phyloP scores from a whole-genome alignment of 2,329 filamentous ascomycete genomes.

The Beauveria bassiana region DNA sequence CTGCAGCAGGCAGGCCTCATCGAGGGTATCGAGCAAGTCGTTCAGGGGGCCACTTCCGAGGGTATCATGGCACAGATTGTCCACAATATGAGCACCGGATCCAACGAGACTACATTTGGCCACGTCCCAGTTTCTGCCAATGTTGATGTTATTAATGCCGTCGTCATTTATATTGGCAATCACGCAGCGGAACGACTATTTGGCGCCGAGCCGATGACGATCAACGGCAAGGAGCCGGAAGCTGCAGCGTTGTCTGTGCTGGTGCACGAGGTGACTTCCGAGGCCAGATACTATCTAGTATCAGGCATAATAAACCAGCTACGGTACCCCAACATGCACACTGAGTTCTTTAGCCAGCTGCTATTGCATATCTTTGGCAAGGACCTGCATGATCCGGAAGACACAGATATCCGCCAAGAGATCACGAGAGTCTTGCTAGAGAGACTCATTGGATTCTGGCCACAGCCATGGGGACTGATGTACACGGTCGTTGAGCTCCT shows the following conservation, averaged over 20 bases:
- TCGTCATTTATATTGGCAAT: constrained; percentile 76
- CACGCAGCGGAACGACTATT: constrained; percentile 56
- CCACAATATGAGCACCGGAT: constrained; percentile 58
- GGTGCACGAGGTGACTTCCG: constrained; percentile 64
- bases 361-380: constrained; percentile 78
- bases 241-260: constrained; percentile 69
- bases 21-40: constrained; percentile 51
- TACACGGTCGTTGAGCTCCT: constrained; percentile 81
- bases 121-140: constrained; percentile 62
- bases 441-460: constrained; percentile 78
- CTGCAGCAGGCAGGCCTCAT: constrained; percentile 48
- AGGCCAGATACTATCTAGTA: constrained; percentile 78
- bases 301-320: constrained; percentile 85
- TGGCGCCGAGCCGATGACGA: constrained; percentile 50
- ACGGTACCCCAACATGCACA: constrained; percentile 81
- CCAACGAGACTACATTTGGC: constrained; percentile 55
- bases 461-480: constrained; percentile 92
- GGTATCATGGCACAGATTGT: constrained; percentile 71
- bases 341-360: constrained; percentile 84
- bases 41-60: constrained; percentile 56
- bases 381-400: constrained; percentile 65
- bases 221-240: constrained; percentile 39
- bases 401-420: constrained; percentile 77
- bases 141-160: constrained; percentile 63
- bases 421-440: constrained; percentile 85